These are phyloP conservation scores for Bidens hawaiensis DNA, from an alignment of 140 eudicot genomes.

Conservation along the genomic window DNA sequence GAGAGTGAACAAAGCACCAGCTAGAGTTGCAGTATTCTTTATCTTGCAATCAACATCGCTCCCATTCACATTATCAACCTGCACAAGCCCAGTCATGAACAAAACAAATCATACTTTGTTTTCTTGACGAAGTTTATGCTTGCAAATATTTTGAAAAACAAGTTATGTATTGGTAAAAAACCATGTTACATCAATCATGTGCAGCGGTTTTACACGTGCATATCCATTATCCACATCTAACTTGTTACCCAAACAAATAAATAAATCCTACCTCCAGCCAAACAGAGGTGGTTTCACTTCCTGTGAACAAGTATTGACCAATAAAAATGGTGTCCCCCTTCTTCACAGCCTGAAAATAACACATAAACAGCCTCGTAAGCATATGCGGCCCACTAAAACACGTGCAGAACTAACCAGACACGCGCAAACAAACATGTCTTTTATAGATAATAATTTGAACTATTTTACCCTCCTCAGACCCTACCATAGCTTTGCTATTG, in stretches of 20 bases:
- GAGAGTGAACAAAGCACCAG: constrained; percentile 78
- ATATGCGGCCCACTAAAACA: background rate
- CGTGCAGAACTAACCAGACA: background rate
- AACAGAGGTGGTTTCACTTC: constrained; percentile 97
- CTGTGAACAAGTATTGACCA: constrained; percentile 92
- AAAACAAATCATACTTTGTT: constrained; percentile 9
- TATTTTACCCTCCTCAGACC: no score
- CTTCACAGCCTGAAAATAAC: constrained; percentile 70
- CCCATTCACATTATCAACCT: constrained; percentile 70
- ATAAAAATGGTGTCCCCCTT: constrained; percentile 91
- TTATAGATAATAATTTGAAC: background rate
- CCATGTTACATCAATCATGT: background rate
- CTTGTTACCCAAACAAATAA: background rate
- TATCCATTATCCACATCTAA: background rate
- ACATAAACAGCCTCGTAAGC: constrained; percentile 15
- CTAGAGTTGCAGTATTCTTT: constrained; percentile 82
- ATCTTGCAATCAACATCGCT: constrained; percentile 67
- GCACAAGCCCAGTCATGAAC: constrained; percentile 31
- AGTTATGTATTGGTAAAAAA: background rate
- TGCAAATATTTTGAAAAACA: background rate
- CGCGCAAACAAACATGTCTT: background rate
- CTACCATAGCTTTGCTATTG: no score
- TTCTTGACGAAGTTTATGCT: background rate
- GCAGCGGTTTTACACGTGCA: background rate
- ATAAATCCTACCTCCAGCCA: constrained; percentile 75